Evolutionary conservation across 495 filamentous ascomycete species (phyloP), one percentile per base, ranked within the genome.

Genomic region (Penicillium desertorum): DNA sequence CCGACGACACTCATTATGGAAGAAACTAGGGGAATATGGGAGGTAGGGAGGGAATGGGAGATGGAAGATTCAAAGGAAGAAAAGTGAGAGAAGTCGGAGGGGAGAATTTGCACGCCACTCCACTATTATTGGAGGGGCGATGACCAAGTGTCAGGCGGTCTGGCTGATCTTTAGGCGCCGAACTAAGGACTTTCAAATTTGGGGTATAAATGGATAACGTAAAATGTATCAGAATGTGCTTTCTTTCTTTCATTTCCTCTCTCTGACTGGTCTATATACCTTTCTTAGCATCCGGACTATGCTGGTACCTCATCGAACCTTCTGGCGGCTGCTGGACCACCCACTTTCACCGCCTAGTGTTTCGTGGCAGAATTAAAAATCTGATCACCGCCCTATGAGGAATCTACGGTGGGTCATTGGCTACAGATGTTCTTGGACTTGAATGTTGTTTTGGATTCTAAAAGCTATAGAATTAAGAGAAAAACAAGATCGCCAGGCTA

Each of bases 1-100:
- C 94, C 92, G 62, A 90, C 87, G 69, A 90, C 87, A 75, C 78
- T 83, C 87, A 89, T 90, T 70, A 68, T 82, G 67, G 67, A 57
- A 63, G 54, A 46, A 62, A 57, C 59, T 58, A 50, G 44, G 52
- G 55, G 57, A 56, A 51, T 58, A 56, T 52, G 20, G 56, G 51
- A 36, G 45, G 50, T 60, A 56, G 45, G 51, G 60, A 51, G 51
- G 48, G 57, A 53, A 44, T 45, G 52, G 58, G 57, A 52, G 57
- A 52, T 60, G 64, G 45, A 49, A 51, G 55, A 50, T 51, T 60
- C 58, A 29, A 25, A 63, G 49, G 63, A 55, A 65, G 64, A 63
- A 57, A 60, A 42, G 51, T 53, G 62, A 63, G 62, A 67, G 51
- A 60, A 60, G 64, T 60, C 61, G 65, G 70, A 70, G 71, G 71